These are phyloP conservation scores for Schoenoplectus tabernaemontani DNA, from an alignment of 202 grass and related monocot species.

Conservation along the genomic window DNA sequence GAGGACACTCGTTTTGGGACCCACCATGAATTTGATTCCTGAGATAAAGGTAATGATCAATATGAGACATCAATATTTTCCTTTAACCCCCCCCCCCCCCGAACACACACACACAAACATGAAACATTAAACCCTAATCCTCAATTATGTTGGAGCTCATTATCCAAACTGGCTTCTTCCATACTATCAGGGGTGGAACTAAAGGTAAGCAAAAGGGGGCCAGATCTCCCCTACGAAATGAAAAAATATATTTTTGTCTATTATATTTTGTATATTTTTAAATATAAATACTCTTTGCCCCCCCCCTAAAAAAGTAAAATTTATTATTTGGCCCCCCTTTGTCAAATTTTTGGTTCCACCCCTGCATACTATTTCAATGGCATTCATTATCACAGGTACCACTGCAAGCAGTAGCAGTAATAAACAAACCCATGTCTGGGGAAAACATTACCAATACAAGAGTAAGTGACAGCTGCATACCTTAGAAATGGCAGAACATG, in stretches of 20 bases:
- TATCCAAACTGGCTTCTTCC: neutral
- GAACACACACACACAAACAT: too few relatives aligned
- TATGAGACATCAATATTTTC: neutral
- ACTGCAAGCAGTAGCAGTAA: neutral
- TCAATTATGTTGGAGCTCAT: neutral
- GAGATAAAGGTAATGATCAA: constrained; percentile 20
- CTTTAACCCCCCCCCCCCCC: neutral
- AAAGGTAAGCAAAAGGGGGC: too few relatives aligned
- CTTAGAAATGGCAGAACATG: constrained; percentile 43
- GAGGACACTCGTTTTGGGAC: constrained; percentile 54
- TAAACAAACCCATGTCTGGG: neutral
- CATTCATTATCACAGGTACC: neutral
- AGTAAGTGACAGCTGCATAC: constrained; percentile 21
- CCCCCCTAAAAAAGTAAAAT: too few relatives aligned
- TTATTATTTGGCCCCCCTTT: too few relatives aligned
- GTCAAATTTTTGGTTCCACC: too few relatives aligned
- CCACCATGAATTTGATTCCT: constrained; percentile 81
- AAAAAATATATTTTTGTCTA: too few relatives aligned
- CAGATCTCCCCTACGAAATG: too few relatives aligned
- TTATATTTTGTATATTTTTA: too few relatives aligned
- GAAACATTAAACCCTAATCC: too few relatives aligned
- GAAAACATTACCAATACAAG: neutral
- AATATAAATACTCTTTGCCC: too few relatives aligned
- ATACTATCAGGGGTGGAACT: neutral
- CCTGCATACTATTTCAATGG: neutral